These are phyloP conservation scores for Candida pseudoviswanathii DNA, from an alignment of 1,139 yeast species.

Conservation along the genomic window DNA sequence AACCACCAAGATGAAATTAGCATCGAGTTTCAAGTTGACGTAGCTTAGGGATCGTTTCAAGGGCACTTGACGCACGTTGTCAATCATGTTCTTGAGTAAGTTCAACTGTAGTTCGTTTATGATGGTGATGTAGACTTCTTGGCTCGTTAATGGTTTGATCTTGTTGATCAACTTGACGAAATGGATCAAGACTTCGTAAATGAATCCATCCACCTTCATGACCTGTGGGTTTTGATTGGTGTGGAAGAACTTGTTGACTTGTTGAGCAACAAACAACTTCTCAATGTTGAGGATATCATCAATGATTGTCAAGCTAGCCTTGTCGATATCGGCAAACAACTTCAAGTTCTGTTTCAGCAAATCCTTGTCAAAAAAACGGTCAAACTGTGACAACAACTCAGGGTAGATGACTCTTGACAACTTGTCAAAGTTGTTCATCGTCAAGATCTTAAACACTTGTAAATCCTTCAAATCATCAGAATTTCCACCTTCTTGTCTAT, in stretches of 20 bases:
- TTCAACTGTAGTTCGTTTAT: conserved; percentile 43
- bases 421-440: conserved; percentile 49
- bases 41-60: conserved; percentile 19
- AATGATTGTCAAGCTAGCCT: conserved; percentile 43
- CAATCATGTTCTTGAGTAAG: conserved; percentile 37
- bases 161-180: conserved; percentile 45
- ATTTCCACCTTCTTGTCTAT: conserved; percentile 22
- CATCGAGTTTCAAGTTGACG: conserved; percentile 38
- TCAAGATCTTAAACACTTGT: conserved; percentile 39
- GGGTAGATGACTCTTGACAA: conserved; percentile 39
- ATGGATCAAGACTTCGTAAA: conserved; percentile 43
- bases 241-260: conserved; percentile 32
- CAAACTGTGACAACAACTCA: conserved; percentile 35
- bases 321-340: conserved; percentile 46
- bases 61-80: conserved; percentile 26
- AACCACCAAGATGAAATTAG: conserved; percentile 42
- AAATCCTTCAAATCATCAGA: conserved; percentile 11
- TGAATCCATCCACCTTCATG: conserved; percentile 41
- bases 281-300: conserved; percentile 46
- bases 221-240: conserved; percentile 8
- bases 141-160: conserved; percentile 46
- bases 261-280: conserved; percentile 36
- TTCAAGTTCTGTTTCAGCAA: conserved; percentile 43
- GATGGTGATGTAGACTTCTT: conserved; percentile 37
- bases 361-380: conserved; percentile 37